A percentile compares a stretch with the other conserved stretches of the same genome.
These are phyloP conservation scores for Ambrosia artemisiifolia DNA, from an alignment of 129 eudicot species.

Conservation along the genomic window DNA sequence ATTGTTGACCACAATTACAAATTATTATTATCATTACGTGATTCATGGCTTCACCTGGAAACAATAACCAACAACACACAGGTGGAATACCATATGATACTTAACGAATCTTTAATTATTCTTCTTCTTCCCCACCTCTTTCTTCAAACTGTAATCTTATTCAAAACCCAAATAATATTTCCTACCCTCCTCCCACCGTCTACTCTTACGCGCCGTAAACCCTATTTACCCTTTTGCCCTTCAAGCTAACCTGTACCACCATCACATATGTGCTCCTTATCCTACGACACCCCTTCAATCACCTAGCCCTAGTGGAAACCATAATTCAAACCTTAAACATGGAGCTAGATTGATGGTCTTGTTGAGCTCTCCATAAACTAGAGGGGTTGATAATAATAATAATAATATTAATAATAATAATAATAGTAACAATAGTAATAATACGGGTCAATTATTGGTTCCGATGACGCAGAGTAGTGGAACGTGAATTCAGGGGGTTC, in stretches of 20 bases:
- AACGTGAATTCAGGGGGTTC: slow-evolving; percentile 28
- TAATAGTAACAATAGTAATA: no score
- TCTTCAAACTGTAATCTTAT: slow-evolving; percentile 44
- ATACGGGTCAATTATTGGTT: no score
- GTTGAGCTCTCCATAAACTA: slow-evolving; percentile 47
- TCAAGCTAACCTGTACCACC: slow-evolving; percentile 49
- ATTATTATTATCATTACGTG: no score
- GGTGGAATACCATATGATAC: slow-evolving; percentile 70
- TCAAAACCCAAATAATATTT: slow-evolving; percentile 73
- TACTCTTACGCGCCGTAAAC: slow-evolving; percentile 54
- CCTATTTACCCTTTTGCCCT: slow-evolving; percentile 38
- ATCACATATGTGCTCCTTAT: slow-evolving; percentile 67
- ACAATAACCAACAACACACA: slow-evolving; percentile 50
- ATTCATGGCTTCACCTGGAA: slow-evolving; percentile 70
- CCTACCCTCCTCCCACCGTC: slow-evolving; percentile 59
- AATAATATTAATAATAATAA: no score
- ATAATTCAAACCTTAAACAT: slow-evolving; percentile 46
- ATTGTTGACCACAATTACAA: no score
- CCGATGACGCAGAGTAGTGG: slow-evolving; percentile 29
- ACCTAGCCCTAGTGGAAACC: slow-evolving; percentile 40
- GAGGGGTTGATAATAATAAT: slow-evolving; percentile 31
- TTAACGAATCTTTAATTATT: slow-evolving; percentile 64
- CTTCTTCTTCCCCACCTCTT: slow-evolving; percentile 32
- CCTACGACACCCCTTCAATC: slow-evolving; percentile 72
- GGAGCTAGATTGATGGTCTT: slow-evolving; percentile 88